Conservation (phyloP, 1,284 basidiomycete species). For the Nidula niveotomentosa region DNA sequence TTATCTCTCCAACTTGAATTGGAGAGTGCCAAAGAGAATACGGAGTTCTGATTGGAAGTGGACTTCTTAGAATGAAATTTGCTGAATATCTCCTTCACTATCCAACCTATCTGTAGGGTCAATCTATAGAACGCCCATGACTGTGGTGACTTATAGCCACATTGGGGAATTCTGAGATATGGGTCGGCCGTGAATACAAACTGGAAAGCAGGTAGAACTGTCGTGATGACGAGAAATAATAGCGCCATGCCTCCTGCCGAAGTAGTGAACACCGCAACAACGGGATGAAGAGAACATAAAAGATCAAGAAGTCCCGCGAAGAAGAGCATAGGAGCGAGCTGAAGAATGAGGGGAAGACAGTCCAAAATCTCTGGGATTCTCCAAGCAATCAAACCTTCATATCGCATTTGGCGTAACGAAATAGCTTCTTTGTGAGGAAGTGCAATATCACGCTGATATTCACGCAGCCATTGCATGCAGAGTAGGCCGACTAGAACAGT, state of each 20-base stretch:
- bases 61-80: too few relatives aligned
- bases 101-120: too few relatives aligned
- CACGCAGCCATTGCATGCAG: too few relatives aligned
- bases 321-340: background rate
- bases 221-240: background rate
- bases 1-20: background rate
- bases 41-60: too few relatives aligned
- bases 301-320: background rate
- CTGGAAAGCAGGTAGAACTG: background rate
- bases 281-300: background rate
- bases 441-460: background rate
- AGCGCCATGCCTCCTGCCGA: background rate
- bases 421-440: background rate
- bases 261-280: background rate
- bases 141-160: constrained; percentile 1
- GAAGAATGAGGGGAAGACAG: background rate
- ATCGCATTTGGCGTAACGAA: constrained; percentile 1
- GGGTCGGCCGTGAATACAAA: background rate
- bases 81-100: too few relatives aligned
- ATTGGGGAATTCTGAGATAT: background rate
- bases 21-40: background rate
- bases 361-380: background rate
- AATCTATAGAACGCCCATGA: background rate
- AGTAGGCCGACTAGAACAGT: too few relatives aligned
- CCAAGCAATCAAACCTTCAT: background rate